Evolutionary conservation across 2,329 filamentous ascomycete genomes (phyloP), one percentile per base, ranked within the genome.

Genomic region (Alternaria incomplexa): DNA sequence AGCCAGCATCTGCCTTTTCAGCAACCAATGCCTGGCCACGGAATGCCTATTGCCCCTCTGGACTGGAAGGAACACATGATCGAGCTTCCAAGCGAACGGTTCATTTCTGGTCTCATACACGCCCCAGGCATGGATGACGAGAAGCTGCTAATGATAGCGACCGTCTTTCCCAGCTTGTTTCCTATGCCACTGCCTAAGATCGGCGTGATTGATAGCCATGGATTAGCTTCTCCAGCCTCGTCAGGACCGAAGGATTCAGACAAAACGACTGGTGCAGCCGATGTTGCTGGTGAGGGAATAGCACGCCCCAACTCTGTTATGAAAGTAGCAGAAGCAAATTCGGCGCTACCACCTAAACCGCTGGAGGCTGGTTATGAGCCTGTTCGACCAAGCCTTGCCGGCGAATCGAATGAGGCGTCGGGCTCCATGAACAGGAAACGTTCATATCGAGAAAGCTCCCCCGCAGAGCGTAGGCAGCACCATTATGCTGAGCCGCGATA

Each of bases 1-100:
- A 85, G 89, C 66, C 88, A 89, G 60, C 85, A 88, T 74, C 69
- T 80, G 64, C 62, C 75, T 26, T 46, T 59, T 20, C 66, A 69
- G 43, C 63, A 67, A 28, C 62, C 69, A 22, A 66, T 67, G 6
- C 69, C 68, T 60, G 69, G 62, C 32, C 72, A 70, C 56, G 73
- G 75, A 53, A 72, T 72, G 28, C 63, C 61, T 10, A 22, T 67
- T 17, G 43, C 64, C 25, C 69, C 74, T 11, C 70, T 81, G 28
- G 85, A 89, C 69, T 90, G 88, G 88, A 85, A 84, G 62, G 82
- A 81, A 60, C 84, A 89, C 61, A 89, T 90, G 87, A 84, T 90
- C 56, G 83, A 87, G 66, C 79, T 90, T 46, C 88, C 88, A 1
- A 84, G 86, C 65, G 78, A 81, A 28, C 78, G 81, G 20, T 77